Conservation (phyloP, 345 rosid genomes). For the Reutealis trisperma region DNA sequence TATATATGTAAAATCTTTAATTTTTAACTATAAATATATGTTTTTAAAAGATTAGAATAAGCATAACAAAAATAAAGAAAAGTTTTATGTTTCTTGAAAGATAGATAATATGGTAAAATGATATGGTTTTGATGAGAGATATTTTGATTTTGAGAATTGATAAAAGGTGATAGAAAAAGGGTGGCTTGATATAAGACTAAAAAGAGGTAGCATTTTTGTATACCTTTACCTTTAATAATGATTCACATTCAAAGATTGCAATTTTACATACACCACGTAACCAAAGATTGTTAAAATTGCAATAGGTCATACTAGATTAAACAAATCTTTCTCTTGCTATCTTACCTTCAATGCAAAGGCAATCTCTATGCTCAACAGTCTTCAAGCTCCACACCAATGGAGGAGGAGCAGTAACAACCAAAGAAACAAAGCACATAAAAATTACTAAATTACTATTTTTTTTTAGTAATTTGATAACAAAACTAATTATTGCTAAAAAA, state of each 20-base stretch:
- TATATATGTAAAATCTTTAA: too few species aligned
- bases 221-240: slow-evolving; percentile 6
- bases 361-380: slow-evolving; percentile 77
- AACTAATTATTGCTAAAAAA: too few species aligned
- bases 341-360: slow-evolving; percentile 73
- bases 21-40: not conserved
- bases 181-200: not conserved
- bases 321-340: slow-evolving; percentile 21
- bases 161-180: not conserved
- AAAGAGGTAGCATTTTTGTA: not conserved
- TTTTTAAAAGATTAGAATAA: slow-evolving; percentile 33
- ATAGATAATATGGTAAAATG: not conserved
- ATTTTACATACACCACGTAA: too few species aligned
- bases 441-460: too few species aligned
- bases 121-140: slow-evolving; percentile 15
- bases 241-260: slow-evolving; percentile 17
- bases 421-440: too few species aligned
- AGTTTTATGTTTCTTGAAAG: slow-evolving; percentile 28
- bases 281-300: too few species aligned
- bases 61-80: too few species aligned
- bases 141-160: not conserved
- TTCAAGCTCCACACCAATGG: slow-evolving; percentile 70
- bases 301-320: not conserved
- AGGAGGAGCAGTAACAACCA: slow-evolving; percentile 29
- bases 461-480: too few species aligned